A percentile compares a stretch with the other conserved stretches of the same genome.
phyloP scores from a whole-genome alignment of 768 basidiomycete species.

The Auriscalpium orientale region DNA sequence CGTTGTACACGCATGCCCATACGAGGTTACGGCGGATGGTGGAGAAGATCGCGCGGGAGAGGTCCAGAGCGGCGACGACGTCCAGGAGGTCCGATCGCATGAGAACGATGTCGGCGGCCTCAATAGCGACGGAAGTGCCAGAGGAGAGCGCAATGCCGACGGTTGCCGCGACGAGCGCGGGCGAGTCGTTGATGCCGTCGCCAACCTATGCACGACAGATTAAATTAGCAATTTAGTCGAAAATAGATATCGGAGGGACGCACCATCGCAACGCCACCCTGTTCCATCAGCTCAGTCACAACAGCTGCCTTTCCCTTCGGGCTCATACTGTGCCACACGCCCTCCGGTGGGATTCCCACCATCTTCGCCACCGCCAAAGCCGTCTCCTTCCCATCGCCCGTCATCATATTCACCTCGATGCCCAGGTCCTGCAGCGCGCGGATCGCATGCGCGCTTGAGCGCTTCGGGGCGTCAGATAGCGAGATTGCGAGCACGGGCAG shows the following conservation, averaged over 20 bases:
- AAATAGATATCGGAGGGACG: conserved; percentile 16
- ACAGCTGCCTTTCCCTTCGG: conserved; percentile 92
- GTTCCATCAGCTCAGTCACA: conserved; percentile 72
- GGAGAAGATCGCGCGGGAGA: conserved; percentile 80
- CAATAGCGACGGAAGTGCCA: conserved; percentile 94
- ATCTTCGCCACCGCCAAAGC: conserved; percentile 85
- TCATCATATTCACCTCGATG: conserved; percentile 88
- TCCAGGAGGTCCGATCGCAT: conserved; percentile 97
- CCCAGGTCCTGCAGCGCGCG: conserved; percentile 80
- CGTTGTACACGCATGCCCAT: conserved; percentile 95
- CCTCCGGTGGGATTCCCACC: conserved; percentile 76
- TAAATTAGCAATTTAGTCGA: not conserved
- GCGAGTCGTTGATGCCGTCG: conserved; percentile 98
- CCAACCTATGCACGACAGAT: conserved; percentile 57
- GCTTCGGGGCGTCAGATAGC: conserved; percentile 81
- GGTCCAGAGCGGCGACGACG: conserved; percentile 92
- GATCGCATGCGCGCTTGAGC: conserved; percentile 78
- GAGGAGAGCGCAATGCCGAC: conserved; percentile 96
- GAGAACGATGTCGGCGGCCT: conserved; percentile 96
- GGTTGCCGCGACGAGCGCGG: conserved; percentile 90
- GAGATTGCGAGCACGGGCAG: conserved; percentile 74
- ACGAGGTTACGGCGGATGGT: conserved; percentile 90
- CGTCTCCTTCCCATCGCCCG: conserved; percentile 83
- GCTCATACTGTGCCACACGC: conserved; percentile 89
- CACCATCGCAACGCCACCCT: conserved; percentile 87